Conservation (phyloP, 2,329 filamentous ascomycete genomes). For the Beauveria scarabaeidicola region DNA sequence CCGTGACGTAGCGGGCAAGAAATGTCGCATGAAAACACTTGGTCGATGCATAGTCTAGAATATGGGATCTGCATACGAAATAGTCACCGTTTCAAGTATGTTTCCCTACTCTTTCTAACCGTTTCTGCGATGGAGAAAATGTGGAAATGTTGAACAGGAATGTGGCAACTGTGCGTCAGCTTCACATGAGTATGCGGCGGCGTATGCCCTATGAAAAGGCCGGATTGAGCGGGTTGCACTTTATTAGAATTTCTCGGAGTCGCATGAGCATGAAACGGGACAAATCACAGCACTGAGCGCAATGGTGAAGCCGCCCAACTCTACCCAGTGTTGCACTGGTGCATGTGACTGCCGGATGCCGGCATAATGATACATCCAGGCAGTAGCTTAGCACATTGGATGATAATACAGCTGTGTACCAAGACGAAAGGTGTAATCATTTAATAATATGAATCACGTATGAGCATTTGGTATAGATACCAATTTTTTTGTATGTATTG, state of each 20-base stretch:
- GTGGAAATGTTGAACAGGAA: not conserved
- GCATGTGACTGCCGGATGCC: too few species aligned
- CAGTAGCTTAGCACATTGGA: too few species aligned
- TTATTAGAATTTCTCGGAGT: not conserved
- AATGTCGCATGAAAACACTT: not conserved
- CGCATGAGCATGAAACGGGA: not conserved
- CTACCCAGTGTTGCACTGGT: too few species aligned
- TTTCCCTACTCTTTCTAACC: not conserved
- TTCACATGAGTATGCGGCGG: not conserved
- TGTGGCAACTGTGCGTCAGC: not conserved
- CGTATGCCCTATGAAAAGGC: not conserved
- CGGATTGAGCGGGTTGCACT: not conserved
- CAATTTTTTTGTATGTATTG: too few species aligned
- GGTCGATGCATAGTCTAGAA: not conserved
- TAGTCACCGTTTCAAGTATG: not conserved
- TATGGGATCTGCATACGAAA: not conserved
- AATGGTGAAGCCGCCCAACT: too few species aligned
- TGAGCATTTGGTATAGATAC: not conserved
- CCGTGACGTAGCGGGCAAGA: not conserved
- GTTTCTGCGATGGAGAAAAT: not conserved
- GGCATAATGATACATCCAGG: too few species aligned
- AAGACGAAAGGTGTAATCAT: too few species aligned
- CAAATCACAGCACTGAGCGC: too few species aligned
- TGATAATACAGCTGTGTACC: too few species aligned
- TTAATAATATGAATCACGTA: not conserved